Evolutionary conservation across 2,329 filamentous ascomycete species (phyloP).

Genomic region (Biscogniauxia mediterranea): DNA sequence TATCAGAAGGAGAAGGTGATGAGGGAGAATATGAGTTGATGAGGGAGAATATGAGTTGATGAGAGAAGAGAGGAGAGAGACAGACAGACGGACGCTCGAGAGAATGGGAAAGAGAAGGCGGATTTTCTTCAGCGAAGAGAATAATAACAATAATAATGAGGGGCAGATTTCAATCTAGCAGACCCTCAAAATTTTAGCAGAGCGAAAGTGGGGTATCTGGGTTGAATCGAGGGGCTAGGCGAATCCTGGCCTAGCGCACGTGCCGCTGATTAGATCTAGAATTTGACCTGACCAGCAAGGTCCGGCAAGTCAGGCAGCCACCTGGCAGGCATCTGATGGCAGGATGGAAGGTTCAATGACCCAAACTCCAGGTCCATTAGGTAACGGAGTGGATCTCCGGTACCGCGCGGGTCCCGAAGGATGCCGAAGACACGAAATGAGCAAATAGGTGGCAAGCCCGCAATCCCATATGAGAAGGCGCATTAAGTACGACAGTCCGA

Average conservation of each 20-base stretch:
- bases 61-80: conserved; percentile 21
- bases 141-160: conserved; percentile 27
- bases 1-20: conserved; percentile 16
- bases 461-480: too few relatives aligned
- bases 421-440: not conserved
- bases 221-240: not conserved
- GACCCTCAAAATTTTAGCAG: conserved; percentile 30
- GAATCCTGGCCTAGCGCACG: not conserved
- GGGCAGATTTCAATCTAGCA: conserved; percentile 28
- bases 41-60: conserved; percentile 20
- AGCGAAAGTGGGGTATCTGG: conserved; percentile 21
- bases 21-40: conserved; percentile 12
- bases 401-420: not conserved
- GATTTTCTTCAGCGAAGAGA: conserved; percentile 21
- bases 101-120: conserved; percentile 29
- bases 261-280: conserved; percentile 20
- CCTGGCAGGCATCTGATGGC: too few relatives aligned
- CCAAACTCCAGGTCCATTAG: not conserved
- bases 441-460: not conserved
- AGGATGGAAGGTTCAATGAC: too few relatives aligned
- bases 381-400: too few relatives aligned
- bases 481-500: too few relatives aligned
- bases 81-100: conserved; percentile 22
- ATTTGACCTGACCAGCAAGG: conserved; percentile 1
- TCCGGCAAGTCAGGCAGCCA: too few relatives aligned